phyloP scores from a whole-genome alignment of 2,329 filamentous ascomycete species.

The Helotiales sp. region DNA sequence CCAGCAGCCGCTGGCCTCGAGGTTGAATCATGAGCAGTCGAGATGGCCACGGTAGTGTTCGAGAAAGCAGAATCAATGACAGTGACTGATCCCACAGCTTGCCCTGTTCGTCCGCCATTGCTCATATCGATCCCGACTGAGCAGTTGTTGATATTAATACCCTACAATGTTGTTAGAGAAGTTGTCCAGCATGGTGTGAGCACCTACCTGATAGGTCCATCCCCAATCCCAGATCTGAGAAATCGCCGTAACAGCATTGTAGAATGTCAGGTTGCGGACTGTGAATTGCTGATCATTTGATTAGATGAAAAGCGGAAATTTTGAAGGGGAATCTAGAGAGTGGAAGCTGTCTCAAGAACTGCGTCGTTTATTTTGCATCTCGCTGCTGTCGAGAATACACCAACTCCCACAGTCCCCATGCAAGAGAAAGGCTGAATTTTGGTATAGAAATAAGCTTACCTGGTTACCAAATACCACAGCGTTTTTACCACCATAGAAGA shows the following conservation, averaged over 20 bases:
- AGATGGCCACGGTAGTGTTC: constrained; percentile 49
- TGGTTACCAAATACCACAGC: constrained; percentile 40
- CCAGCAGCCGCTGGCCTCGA: constrained; percentile 62
- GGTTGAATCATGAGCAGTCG: constrained; percentile 52
- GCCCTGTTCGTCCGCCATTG: constrained; percentile 40
- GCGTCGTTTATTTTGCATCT: no score
- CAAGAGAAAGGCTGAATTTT: not conserved
- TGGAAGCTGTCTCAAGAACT: no score
- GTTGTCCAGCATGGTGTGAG: not conserved
- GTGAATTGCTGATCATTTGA: constrained; percentile 69
- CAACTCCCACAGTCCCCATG: no score
- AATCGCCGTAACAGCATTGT: constrained; percentile 31
- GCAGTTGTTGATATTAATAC: constrained; percentile 52
- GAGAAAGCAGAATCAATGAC: constrained; percentile 56
- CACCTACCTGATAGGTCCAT: constrained; percentile 38
- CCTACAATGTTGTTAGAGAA: constrained; percentile 10
- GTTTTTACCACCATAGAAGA: constrained; percentile 28
- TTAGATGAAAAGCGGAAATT: no score
- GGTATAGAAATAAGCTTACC: not conserved
- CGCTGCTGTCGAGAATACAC: no score
- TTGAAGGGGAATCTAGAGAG: no score
- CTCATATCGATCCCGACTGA: constrained; percentile 50
- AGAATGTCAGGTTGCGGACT: constrained; percentile 50
- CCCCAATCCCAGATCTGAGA: constrained; percentile 15
- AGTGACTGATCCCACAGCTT: constrained; percentile 54